Conservation (phyloP, 1,284 basidiomycete genomes). For the Chondrostereum purpureum region DNA sequence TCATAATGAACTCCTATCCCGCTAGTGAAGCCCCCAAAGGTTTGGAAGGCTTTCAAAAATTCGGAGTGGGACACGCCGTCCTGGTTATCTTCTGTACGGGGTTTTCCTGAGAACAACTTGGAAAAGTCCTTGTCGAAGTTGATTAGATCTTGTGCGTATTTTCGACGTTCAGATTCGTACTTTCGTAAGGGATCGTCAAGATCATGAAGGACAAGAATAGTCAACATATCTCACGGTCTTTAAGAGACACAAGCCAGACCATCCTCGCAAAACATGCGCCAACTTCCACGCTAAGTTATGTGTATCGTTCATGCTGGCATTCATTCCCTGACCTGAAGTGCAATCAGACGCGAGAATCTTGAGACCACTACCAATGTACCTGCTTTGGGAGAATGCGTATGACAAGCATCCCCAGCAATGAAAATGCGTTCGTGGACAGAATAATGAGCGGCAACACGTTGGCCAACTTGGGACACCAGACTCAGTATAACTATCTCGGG, state of each 20-base stretch:
- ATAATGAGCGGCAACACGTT: constrained; percentile 68
- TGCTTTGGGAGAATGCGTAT: constrained; percentile 80
- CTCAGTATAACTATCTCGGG: not conserved
- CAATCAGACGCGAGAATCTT: not conserved
- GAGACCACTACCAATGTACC: constrained; percentile 25
- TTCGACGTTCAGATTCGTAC: constrained; percentile 68
- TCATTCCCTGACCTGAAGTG: constrained; percentile 59
- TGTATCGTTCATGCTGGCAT: constrained; percentile 78
- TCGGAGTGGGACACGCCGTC: constrained; percentile 64
- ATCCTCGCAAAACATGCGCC: constrained; percentile 63
- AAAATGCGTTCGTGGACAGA: constrained; percentile 67
- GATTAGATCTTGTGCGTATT: constrained; percentile 78
- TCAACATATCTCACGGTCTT: constrained; percentile 54
- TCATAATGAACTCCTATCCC: constrained; percentile 62
- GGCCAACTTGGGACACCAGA: constrained; percentile 44
- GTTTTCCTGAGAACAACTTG: constrained; percentile 72
- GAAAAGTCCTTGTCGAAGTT: constrained; percentile 74
- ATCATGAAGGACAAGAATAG: constrained; percentile 5
- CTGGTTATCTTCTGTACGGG: constrained; percentile 45
- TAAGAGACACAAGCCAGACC: constrained; percentile 59
- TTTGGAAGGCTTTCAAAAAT: constrained; percentile 57
- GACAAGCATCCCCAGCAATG: constrained; percentile 78
- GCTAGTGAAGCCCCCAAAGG: constrained; percentile 52
- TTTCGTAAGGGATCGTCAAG: constrained; percentile 20
- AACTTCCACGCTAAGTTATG: constrained; percentile 81